Base-by-base conservation (phyloP, 768 basidiomycete species). In the Cubamyces lactineus region DNA sequence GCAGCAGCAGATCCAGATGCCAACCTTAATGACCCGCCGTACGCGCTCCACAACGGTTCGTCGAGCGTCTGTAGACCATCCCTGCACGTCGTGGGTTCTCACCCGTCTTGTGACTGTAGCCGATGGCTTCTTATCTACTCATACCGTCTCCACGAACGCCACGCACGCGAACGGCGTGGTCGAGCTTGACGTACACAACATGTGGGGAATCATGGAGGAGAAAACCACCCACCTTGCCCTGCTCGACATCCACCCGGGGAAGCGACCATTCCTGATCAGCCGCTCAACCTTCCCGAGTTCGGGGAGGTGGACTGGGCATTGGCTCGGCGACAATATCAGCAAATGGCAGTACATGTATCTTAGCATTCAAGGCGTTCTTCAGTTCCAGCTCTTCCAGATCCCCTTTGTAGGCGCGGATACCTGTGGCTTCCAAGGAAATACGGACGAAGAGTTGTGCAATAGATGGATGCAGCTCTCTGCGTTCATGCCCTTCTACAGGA, bases 381-480 rank as follows among this genome's bases (percentile, higher is more conserved):
- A 92, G 72, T 92, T 93, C 82, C 89, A 92, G 73, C 75, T 92
- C 15, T 92, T 88, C 81, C 87, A 89, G 66, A 87, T 91, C 62
- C 91, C 91, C 0, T 88, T 92, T 76, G 90, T 92, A 17, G 92
- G 91, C 19, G 88, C 90, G 2, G 91, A 94, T 68, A 85, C 87
- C 7, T 88, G 86, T 71, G 87, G 86, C 19, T 87, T 87, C 76
- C 78, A 79, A 63, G 83, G 77, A 2, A 91, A 92, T 71, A 86
- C 87, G 8, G 84, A 91, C 66, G 91, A 93, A 72, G 90, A 92
- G 71, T 79, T 94, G 11, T 90, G 89, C 74, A 87, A 86, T 63
- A 82, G 92, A 17, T 94, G 92, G 92, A 92, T 91, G 90, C 86
- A 88, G 71, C 80, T 92, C n/a, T 80, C 88, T 3, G 91, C 91